Conservation (phyloP, 1,284 basidiomycete genomes). For the Microbotryum lychnidis-dioicae region DNA sequence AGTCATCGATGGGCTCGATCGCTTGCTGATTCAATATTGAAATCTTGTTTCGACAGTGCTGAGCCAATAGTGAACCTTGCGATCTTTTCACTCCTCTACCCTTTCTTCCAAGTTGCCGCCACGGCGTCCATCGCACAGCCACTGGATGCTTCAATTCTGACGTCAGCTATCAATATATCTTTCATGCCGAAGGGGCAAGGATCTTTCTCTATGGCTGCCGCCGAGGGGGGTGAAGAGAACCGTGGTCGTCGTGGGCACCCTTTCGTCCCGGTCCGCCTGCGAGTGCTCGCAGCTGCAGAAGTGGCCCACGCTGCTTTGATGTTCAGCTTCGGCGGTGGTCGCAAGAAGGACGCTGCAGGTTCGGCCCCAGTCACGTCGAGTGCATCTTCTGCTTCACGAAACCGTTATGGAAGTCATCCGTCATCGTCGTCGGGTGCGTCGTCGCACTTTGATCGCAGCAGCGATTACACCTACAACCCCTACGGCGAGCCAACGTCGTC, state of each 20-base stretch:
- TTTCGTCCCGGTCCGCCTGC: conserved; percentile 65
- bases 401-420: too few relatives aligned
- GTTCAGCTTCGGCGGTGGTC: conserved; percentile 46
- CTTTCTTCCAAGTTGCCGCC: conserved; percentile 38
- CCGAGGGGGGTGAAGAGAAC: conserved; percentile 27
- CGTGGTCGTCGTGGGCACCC: conserved; percentile 54
- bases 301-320: conserved; percentile 63
- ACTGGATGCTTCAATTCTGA: conserved; percentile 51
- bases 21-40: conserved; percentile 33
- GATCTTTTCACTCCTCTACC: conserved; percentile 67
- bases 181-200: conserved; percentile 49
- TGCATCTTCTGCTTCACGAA: too few relatives aligned
- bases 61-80: conserved; percentile 62
- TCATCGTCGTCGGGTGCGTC: too few relatives aligned
- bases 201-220: conserved; percentile 39
- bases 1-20: not conserved
- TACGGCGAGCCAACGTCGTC: too few relatives aligned
- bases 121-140: conserved; percentile 29
- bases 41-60: conserved; percentile 52
- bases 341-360: conserved; percentile 28
- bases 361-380: not conserved
- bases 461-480: too few relatives aligned
- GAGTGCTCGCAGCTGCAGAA: conserved; percentile 61
- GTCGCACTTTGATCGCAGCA: too few relatives aligned
- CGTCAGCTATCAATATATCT: conserved; percentile 58